Evolutionary conservation across 495 filamentous ascomycete genomes (phyloP).

Genomic region (Hypoxylon lienhwacheense): DNA sequence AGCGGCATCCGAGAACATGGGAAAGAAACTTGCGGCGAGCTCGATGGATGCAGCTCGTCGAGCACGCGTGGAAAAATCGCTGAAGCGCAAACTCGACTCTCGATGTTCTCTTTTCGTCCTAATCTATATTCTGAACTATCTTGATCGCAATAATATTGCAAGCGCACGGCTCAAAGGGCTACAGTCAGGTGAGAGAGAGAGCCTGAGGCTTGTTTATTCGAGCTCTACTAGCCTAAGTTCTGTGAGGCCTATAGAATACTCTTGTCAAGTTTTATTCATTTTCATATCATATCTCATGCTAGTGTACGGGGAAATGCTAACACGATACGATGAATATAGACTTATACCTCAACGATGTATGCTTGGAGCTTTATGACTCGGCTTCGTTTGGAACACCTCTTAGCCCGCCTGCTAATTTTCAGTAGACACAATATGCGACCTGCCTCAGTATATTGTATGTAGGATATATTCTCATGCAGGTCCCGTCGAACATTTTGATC

Average conservation of each 20-base stretch:
- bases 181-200: slow-evolving; percentile 43
- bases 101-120: slow-evolving; percentile 49
- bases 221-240: no score
- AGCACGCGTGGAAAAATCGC: slow-evolving; percentile 41
- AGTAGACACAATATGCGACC: slow-evolving; percentile 43
- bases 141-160: slow-evolving; percentile 65
- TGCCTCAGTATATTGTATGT: slow-evolving; percentile 50
- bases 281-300: background rate
- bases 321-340: background rate
- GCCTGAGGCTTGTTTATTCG: no score
- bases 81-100: slow-evolving; percentile 48
- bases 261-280: slow-evolving; percentile 14
- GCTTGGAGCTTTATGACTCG: background rate
- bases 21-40: slow-evolving; percentile 7
- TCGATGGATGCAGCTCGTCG: slow-evolving; percentile 44
- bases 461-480: slow-evolving; percentile 59
- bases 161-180: slow-evolving; percentile 53
- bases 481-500: slow-evolving; percentile 46
- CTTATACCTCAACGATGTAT: slow-evolving; percentile 39
- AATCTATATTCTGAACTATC: slow-evolving; percentile 76
- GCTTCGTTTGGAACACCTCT: background rate
- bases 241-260: no score
- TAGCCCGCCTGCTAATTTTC: background rate
- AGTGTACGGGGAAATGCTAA: slow-evolving; percentile 13
- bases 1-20: background rate